phyloP scores from a whole-genome alignment of 805 yeast genomes.

The Wickerhamomyces rabaulensis region DNA sequence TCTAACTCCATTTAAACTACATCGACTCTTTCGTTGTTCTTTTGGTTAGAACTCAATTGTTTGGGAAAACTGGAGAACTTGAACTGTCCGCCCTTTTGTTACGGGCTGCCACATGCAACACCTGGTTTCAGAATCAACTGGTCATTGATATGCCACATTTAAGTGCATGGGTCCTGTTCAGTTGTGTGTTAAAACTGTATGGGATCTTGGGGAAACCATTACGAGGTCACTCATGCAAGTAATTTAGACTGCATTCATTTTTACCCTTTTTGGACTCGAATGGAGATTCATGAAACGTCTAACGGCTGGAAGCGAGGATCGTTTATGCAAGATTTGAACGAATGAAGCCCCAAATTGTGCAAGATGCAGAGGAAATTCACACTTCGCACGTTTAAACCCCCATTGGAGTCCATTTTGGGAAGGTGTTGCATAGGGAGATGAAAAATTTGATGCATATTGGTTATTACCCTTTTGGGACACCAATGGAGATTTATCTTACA shows the following conservation, averaged over 20 bases:
- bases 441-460: constrained; percentile 1
- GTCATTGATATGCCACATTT: neutral
- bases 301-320: neutral
- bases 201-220: neutral
- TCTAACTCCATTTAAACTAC: too few relatives aligned
- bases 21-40: too few relatives aligned
- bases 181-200: neutral
- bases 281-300: neutral
- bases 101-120: too few relatives aligned
- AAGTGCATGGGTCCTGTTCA: neutral
- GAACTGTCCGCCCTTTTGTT: too few relatives aligned
- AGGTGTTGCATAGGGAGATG: neutral
- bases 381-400: neutral
- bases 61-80: too few relatives aligned
- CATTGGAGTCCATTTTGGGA: neutral
- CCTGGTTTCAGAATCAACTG: too few relatives aligned
- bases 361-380: neutral
- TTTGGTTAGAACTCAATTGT: too few relatives aligned
- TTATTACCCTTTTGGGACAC: constrained; percentile 1
- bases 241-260: neutral
- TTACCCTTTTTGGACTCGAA: neutral
- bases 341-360: neutral
- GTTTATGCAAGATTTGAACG: neutral
- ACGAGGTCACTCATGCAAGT: neutral
- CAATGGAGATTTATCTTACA: neutral